These are phyloP conservation scores for Hypoxylon sp. DNA, from an alignment of 2,329 filamentous ascomycete species.

Conservation along the genomic window DNA sequence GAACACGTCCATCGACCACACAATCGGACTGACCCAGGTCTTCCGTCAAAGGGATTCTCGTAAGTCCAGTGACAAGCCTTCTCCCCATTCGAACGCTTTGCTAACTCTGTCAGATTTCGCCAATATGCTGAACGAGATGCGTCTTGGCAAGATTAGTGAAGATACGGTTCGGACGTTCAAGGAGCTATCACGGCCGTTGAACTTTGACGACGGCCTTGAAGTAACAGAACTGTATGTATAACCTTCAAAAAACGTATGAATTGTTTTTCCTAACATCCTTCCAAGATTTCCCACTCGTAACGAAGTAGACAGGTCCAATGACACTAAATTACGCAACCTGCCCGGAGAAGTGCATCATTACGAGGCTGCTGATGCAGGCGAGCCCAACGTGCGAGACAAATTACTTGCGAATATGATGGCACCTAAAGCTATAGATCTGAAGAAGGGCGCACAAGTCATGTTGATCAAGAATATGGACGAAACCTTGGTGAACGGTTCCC, in stretches of 20 bases:
- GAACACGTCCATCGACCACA: slow-evolving; percentile 93
- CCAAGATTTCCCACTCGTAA: slow-evolving; percentile 83
- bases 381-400: slow-evolving; percentile 77
- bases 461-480: slow-evolving; percentile 99
- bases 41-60: slow-evolving; percentile 92
- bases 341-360: slow-evolving; percentile 76
- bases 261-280: slow-evolving; percentile 41
- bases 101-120: slow-evolving; percentile 74
- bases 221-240: slow-evolving; percentile 81
- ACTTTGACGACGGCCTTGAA: slow-evolving; percentile 78
- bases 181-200: slow-evolving; percentile 75
- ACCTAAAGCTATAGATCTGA: slow-evolving; percentile 81
- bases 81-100: background rate
- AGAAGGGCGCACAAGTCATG: slow-evolving; percentile 97
- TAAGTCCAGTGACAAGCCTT: slow-evolving; percentile 50
- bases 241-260: slow-evolving; percentile 18
- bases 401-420: slow-evolving; percentile 93
- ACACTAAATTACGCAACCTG: slow-evolving; percentile 76
- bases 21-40: slow-evolving; percentile 92
- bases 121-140: slow-evolving; percentile 97
- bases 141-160: slow-evolving; percentile 83
- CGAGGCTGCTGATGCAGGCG: slow-evolving; percentile 81
- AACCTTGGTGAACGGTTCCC: slow-evolving; percentile 89
- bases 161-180: slow-evolving; percentile 82
- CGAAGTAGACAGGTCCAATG: slow-evolving; percentile 91